Evolutionary conservation across 345 rosid species (phyloP).

Genomic region (Limnanthes douglasii): DNA sequence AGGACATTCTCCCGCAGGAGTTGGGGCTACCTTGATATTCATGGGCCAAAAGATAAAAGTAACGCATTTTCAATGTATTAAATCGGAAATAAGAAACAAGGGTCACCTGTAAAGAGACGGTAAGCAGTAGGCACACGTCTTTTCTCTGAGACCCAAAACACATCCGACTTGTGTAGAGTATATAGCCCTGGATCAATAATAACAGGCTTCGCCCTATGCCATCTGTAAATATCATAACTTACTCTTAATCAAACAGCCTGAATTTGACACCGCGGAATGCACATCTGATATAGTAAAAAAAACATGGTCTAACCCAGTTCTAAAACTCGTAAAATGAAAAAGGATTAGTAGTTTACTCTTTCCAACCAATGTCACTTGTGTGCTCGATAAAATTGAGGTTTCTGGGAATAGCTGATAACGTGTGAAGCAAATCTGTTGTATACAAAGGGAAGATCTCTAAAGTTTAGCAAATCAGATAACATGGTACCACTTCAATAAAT

Average conservation of each 20-base stretch:
- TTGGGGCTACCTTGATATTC: background rate
- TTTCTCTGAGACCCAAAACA: constrained; percentile 45
- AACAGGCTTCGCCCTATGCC: constrained; percentile 58
- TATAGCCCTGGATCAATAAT: constrained; percentile 61
- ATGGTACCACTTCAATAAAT: background rate
- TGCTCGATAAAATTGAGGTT: constrained; percentile 67
- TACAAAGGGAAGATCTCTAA: background rate
- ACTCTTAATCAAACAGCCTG: constrained; percentile 6
- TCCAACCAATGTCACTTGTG: constrained; percentile 85
- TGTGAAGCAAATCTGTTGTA: constrained; percentile 49
- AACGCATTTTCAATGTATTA: too few species aligned
- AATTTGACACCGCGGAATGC: too few species aligned
- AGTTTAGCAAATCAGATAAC: background rate
- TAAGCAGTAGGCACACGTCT: constrained; percentile 44
- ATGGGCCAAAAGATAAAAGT: too few species aligned
- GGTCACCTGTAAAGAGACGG: constrained; percentile 46
- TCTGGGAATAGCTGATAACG: constrained; percentile 45
- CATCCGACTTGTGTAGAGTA: constrained; percentile 33
- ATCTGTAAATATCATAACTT: constrained; percentile 14
- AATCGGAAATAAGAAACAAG: background rate
- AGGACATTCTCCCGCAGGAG: background rate
- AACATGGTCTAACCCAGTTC: too few species aligned
- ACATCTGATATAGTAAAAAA: background rate
- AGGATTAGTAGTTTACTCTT: constrained; percentile 35
- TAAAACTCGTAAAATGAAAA: too few species aligned